A percentile compares a stretch with the other conserved stretches of the same genome.
Conservation (phyloP, 305 asterid genomes). For the Rubia tinctorum region DNA sequence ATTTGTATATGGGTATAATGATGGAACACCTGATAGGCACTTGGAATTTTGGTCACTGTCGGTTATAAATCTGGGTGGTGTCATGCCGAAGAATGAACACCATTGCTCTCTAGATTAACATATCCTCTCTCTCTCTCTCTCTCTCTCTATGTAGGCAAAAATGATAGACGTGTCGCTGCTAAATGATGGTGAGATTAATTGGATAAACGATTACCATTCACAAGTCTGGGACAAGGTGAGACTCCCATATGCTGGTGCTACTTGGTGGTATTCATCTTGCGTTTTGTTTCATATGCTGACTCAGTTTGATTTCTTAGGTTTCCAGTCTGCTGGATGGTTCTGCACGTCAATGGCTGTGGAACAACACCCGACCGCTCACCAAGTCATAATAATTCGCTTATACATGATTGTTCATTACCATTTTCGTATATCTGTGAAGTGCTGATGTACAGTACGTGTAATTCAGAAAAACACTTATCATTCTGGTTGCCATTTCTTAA, state of each 20-base stretch:
- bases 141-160: constrained; percentile 48
- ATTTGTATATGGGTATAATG: not conserved
- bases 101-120: constrained; percentile 1
- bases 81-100: not conserved
- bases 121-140: not conserved
- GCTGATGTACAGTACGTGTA: not conserved
- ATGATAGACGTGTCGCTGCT: constrained; percentile 63
- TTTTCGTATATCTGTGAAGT: not conserved
- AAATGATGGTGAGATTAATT: constrained; percentile 62
- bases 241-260: not conserved
- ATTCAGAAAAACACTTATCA: not conserved
- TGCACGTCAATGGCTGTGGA: constrained; percentile 83
- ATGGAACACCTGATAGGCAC: not conserved
- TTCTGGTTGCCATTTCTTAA: not conserved
- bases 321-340: constrained; percentile 80
- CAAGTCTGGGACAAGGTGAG: constrained; percentile 96
- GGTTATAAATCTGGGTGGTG: constrained; percentile 8
- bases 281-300: constrained; percentile 7
- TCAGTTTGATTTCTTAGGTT: constrained; percentile 41
- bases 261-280: not conserved
- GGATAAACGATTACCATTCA: constrained; percentile 87
- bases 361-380: constrained; percentile 66
- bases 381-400: constrained; percentile 26
- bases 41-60: not conserved
- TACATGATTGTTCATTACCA: not conserved